These are phyloP conservation scores for Rubia tinctorum DNA, from an alignment of 305 asterid species.

Conservation along the genomic window DNA sequence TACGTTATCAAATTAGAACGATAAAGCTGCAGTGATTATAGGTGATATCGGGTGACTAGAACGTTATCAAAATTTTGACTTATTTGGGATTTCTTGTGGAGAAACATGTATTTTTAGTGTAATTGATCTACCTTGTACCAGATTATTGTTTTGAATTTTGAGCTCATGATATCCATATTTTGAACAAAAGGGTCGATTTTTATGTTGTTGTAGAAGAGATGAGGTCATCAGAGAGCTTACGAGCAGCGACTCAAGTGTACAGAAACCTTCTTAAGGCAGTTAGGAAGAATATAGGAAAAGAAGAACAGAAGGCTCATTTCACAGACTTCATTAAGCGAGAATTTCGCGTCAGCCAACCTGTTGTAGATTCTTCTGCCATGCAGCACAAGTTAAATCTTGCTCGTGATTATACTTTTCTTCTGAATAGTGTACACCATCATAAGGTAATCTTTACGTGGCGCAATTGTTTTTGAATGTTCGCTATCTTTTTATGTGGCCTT, in stretches of 20 bases:
- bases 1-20: no score
- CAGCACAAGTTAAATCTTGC: constrained; percentile 64
- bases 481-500: neutral
- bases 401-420: constrained; percentile 53
- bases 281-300: constrained; percentile 58
- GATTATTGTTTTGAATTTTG: no score
- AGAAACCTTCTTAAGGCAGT: constrained; percentile 66
- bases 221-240: constrained; percentile 19
- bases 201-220: neutral
- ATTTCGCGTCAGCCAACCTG: constrained; percentile 33
- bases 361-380: constrained; percentile 22
- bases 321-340: constrained; percentile 60
- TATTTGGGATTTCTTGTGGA: no score
- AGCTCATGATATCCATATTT: neutral
- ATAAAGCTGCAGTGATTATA: no score
- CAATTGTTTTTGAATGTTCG: neutral
- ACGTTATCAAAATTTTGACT: no score
- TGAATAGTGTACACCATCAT: constrained; percentile 83
- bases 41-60: no score
- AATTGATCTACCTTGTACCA: no score
- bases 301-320: constrained; percentile 59
- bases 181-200: neutral
- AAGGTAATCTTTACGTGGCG: constrained; percentile 41
- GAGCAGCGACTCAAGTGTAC: constrained; percentile 35
- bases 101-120: no score